A percentile compares a stretch with the other conserved stretches of the same genome.
These are phyloP conservation scores for Goffeauzyma gilvescens DNA, from an alignment of 768 basidiomycete species.

Conservation along the genomic window DNA sequence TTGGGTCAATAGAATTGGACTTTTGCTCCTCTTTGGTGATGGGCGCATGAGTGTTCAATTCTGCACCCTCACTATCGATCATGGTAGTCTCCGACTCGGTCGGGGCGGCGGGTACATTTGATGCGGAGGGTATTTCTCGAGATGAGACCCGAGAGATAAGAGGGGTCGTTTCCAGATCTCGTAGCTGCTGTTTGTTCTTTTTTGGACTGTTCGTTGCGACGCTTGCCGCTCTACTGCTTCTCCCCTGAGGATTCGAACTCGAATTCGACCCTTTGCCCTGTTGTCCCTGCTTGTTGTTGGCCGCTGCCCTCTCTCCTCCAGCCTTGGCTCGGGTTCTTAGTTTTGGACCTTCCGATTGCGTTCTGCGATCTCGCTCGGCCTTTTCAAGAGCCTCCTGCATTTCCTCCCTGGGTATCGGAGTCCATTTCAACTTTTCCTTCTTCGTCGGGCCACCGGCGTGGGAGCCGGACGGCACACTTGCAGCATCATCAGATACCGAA, in stretches of 20 bases:
- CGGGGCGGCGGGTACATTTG: too few species aligned
- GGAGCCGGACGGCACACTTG: neutral
- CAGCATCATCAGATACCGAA: neutral
- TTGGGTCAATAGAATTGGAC: too few species aligned
- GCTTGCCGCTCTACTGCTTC: neutral
- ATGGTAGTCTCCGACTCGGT: too few species aligned
- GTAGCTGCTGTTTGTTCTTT: too few species aligned
- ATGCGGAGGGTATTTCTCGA: too few species aligned
- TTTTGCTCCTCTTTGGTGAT: too few species aligned
- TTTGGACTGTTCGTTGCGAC: neutral
- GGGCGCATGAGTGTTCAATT: too few species aligned
- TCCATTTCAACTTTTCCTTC: conserved; percentile 45
- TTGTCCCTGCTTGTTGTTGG: conserved; percentile 2
- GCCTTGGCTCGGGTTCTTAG: neutral
- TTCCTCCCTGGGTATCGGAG: conserved; percentile 42
- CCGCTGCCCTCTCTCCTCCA: conserved; percentile 1
- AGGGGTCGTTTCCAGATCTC: too few species aligned
- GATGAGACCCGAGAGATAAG: too few species aligned
- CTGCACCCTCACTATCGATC: too few species aligned
- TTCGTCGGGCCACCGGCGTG: neutral
- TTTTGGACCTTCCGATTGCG: conserved; percentile 5
- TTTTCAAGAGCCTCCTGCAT: conserved; percentile 40
- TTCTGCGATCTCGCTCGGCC: conserved; percentile 14
- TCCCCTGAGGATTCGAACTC: neutral
- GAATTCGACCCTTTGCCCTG: neutral